These are phyloP conservation scores for Stentor roeselii DNA, from an alignment of 73 alveolate genomes.

Conservation along the genomic window DNA sequence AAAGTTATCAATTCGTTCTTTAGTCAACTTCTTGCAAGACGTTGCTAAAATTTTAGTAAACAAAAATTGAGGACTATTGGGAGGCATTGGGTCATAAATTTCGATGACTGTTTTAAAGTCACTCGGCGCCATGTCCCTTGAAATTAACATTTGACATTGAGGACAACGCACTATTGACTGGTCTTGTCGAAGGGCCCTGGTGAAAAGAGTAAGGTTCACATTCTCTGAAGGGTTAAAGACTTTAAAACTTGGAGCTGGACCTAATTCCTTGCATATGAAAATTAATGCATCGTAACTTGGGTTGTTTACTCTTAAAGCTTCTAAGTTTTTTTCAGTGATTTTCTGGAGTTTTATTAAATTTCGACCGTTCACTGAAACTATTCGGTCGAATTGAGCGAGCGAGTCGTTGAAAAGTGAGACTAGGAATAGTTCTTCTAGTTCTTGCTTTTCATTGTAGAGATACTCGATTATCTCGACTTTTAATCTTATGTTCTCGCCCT, in stretches of 20 bases:
- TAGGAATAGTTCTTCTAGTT: not conserved
- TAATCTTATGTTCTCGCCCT: not conserved
- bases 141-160: constrained; percentile 9
- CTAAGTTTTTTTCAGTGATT: not conserved
- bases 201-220: not conserved
- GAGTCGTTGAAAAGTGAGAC: not conserved
- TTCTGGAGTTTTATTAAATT: not conserved
- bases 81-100: constrained; percentile 27
- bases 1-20: not conserved
- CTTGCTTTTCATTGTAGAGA: not conserved
- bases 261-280: not conserved
- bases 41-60: not conserved
- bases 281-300: not conserved
- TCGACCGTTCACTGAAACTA: not conserved
- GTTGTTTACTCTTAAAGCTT: not conserved
- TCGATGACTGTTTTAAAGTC: constrained; percentile 12
- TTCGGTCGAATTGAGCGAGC: not conserved
- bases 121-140: constrained; percentile 21
- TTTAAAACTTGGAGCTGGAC: not conserved
- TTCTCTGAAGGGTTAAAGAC: not conserved
- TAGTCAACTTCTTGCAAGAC: not conserved
- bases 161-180: constrained; percentile 22
- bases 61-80: not conserved
- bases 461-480: not conserved
- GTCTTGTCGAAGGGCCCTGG: constrained; percentile 28